Conservation (phyloP, 176 grass and related monocot genomes). For the Metroxylon sagu region DNA sequence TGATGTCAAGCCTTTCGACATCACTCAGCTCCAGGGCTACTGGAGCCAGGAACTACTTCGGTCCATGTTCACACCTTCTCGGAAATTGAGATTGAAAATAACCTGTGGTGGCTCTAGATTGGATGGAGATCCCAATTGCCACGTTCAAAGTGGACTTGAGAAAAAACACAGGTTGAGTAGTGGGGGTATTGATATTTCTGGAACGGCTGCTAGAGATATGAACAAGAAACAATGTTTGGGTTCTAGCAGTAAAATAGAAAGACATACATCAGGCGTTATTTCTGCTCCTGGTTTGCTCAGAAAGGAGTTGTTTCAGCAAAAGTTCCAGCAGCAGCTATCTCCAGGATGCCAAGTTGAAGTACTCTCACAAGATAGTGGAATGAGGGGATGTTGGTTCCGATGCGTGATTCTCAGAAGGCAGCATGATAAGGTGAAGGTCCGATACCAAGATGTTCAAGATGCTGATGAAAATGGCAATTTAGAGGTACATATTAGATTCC, state of each 20-base stretch:
- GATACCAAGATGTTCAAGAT: constrained; percentile 68
- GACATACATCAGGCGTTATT: not conserved
- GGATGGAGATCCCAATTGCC: constrained; percentile 19
- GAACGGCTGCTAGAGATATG: constrained; percentile 10
- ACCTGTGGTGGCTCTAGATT: constrained; percentile 29
- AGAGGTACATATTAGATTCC: constrained; percentile 39
- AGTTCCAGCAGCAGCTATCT: constrained; percentile 24
- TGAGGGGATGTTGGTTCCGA: constrained; percentile 92
- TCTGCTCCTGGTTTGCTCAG: constrained; percentile 12
- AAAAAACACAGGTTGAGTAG: constrained; percentile 25
- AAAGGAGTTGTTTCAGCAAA: constrained; percentile 12
- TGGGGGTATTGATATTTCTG: constrained; percentile 1
- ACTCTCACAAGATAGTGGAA: constrained; percentile 81
- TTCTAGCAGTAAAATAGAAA: not conserved
- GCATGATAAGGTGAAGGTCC: constrained; percentile 65
- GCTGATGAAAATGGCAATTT: constrained; percentile 61
- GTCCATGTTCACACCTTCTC: constrained; percentile 53
- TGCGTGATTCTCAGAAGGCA: constrained; percentile 67
- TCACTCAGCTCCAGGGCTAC: constrained; percentile 80
- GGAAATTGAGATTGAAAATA: constrained; percentile 73
- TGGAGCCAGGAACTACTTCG: constrained; percentile 79
- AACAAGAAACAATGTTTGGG: not conserved
- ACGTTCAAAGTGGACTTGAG: constrained; percentile 11
- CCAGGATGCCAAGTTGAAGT: constrained; percentile 65
- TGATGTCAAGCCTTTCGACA: constrained; percentile 61